phyloP scores from a whole-genome alignment of 345 rosid genomes.

The Barbarea vulgaris region DNA sequence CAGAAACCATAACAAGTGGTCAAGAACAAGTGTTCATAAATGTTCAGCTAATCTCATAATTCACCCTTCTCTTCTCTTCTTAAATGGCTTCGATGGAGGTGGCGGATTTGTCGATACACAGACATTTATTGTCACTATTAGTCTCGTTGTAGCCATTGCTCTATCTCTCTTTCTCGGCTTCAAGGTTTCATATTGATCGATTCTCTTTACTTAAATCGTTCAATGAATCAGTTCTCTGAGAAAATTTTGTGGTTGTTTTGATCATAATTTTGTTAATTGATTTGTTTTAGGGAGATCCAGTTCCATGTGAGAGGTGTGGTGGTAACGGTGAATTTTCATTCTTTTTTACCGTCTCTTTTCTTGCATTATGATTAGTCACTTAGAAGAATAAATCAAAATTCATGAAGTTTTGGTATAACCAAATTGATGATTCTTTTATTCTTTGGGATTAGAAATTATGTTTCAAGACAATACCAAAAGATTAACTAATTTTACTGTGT shows the following conservation, averaged over 20 bases:
- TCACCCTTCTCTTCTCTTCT: constrained; percentile 56
- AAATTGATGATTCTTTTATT: neutral
- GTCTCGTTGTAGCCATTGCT: constrained; percentile 80
- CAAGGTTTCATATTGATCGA: constrained; percentile 46
- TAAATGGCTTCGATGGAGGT: constrained; percentile 55
- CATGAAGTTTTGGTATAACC: neutral
- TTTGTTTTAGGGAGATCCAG: constrained; percentile 82
- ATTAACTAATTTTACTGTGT: neutral
- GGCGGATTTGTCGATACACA: constrained; percentile 62
- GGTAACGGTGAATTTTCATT: constrained; percentile 65
- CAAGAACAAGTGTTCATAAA: constrained; percentile 33
- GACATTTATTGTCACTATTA: constrained; percentile 65
- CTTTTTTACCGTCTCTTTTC: neutral
- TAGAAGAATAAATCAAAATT: neutral
- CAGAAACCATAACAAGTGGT: constrained; percentile 37
- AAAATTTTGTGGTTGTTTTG: neutral
- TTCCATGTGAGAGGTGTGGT: constrained; percentile 86
- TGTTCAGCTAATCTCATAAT: constrained; percentile 46
- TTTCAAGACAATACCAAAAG: neutral
- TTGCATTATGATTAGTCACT: neutral
- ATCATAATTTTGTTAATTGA: neutral
- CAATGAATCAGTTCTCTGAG: neutral
- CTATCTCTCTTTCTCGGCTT: constrained; percentile 84
- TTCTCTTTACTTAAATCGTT: neutral
- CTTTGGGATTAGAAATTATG: neutral